Percentiles rank a stretch among this genome's conserved stretches.
Conservation (phyloP, 2,329 filamentous ascomycete genomes). For the Curvularia hawaiiensis region DNA sequence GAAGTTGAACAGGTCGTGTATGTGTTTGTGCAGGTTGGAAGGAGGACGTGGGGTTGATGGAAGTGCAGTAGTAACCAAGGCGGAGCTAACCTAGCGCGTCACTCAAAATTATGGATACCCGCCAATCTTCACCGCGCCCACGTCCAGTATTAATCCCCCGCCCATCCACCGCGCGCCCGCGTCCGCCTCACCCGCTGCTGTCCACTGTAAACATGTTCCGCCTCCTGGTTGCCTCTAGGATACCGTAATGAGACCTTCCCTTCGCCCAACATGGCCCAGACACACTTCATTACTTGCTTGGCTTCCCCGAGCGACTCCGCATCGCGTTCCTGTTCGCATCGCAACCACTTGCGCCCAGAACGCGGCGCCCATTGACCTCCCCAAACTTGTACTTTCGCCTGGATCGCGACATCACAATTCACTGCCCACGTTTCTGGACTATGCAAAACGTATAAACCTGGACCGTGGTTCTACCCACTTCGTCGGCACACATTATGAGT, state of each 20-base stretch:
- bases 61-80: constrained; percentile 16
- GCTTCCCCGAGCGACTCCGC: constrained; percentile 30
- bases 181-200: background rate
- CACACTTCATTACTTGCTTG: constrained; percentile 26
- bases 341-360: constrained; percentile 34
- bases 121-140: constrained; percentile 2
- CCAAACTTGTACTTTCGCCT: constrained; percentile 34
- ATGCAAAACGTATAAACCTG: constrained; percentile 64
- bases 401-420: constrained; percentile 62
- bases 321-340: constrained; percentile 34
- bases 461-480: constrained; percentile 64
- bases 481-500: constrained; percentile 79
- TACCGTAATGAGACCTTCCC: constrained; percentile 36
- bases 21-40: background rate
- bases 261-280: constrained; percentile 31
- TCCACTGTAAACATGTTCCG: constrained; percentile 32
- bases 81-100: constrained; percentile 28
- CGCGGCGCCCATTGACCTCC: constrained; percentile 32
- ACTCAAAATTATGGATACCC: constrained; percentile 2
- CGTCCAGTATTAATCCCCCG: constrained; percentile 1
- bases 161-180: constrained; percentile 2
- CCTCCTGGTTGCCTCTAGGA: background rate
- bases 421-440: constrained; percentile 67
- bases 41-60: constrained; percentile 9
- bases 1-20: background rate